phyloP scores from a whole-genome alignment of 2,329 filamentous ascomycete species.

The Lecanicillium sp. region DNA sequence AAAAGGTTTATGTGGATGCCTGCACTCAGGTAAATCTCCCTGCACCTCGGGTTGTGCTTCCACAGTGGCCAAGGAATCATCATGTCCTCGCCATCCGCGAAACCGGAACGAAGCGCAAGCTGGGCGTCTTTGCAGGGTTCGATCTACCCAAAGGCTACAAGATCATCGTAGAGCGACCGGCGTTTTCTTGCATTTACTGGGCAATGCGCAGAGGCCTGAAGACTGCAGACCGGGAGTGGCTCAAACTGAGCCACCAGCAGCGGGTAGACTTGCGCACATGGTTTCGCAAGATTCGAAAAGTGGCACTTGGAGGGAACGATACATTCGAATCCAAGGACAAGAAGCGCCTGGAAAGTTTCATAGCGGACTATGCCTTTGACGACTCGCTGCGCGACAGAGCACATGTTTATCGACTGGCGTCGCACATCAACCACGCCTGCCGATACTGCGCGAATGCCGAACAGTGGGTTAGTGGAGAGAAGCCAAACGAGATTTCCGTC shows the following conservation, averaged over 20 bases:
- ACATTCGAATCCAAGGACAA: neutral
- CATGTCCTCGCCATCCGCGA: slow-evolving; percentile 15
- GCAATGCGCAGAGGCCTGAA: slow-evolving; percentile 5
- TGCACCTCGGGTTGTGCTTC: neutral
- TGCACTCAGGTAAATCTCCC: neutral
- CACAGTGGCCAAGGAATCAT: slow-evolving; percentile 5
- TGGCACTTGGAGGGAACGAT: slow-evolving; percentile 7
- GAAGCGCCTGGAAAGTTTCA: slow-evolving; percentile 18
- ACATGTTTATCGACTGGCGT: slow-evolving; percentile 19
- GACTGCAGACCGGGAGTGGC: slow-evolving; percentile 17
- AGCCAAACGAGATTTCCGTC: slow-evolving; percentile 19
- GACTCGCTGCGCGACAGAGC: slow-evolving; percentile 11
- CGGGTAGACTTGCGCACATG: slow-evolving; percentile 1
- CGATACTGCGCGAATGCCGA: slow-evolving; percentile 23
- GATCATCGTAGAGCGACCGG: slow-evolving; percentile 19
- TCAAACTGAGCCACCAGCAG: neutral
- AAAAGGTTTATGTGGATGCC: neutral
- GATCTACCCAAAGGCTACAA: slow-evolving; percentile 9
- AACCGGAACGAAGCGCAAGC: slow-evolving; percentile 6
- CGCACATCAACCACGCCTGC: slow-evolving; percentile 31
- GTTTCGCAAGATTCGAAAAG: slow-evolving; percentile 15
- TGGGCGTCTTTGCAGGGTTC: slow-evolving; percentile 19
- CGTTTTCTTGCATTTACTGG: slow-evolving; percentile 17
- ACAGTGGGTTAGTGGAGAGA: slow-evolving; percentile 9
- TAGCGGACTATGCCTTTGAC: slow-evolving; percentile 22